phyloP scores from a whole-genome alignment of 1,139 yeast genomes.

The Yamadazyma membranifaciens region DNA sequence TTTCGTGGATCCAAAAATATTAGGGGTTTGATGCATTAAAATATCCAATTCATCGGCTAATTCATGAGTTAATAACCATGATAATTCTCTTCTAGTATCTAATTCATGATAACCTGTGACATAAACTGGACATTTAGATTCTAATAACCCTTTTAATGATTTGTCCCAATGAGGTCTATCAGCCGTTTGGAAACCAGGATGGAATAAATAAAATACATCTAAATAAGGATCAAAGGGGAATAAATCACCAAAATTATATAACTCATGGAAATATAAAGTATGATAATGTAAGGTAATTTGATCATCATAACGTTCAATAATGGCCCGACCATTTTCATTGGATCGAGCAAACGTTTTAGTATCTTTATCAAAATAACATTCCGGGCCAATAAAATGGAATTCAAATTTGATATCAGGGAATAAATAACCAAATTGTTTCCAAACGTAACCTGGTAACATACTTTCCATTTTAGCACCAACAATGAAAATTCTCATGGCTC shows the following conservation, averaged over 20 bases:
- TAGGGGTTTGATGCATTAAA: conserved; percentile 70
- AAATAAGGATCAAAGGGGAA: conserved; percentile 97
- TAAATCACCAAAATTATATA: conserved; percentile 88
- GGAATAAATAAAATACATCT: conserved; percentile 90
- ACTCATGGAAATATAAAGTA: conserved; percentile 86
- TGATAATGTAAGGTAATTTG: conserved; percentile 77
- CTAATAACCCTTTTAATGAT: conserved; percentile 80
- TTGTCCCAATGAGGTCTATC: conserved; percentile 82
- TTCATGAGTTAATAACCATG: conserved; percentile 67
- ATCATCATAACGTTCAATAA: conserved; percentile 72
- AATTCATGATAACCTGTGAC: conserved; percentile 85
- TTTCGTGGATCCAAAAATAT: conserved; percentile 80
- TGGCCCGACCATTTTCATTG: conserved; percentile 52
- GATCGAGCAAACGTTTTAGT: conserved; percentile 37
- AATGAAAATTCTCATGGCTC: conserved; percentile 86
- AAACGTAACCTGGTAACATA: conserved; percentile 89
- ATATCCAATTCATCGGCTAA: conserved; percentile 71
- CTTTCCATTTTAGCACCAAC: conserved; percentile 94
- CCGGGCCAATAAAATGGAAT: conserved; percentile 92
- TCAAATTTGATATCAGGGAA: conserved; percentile 84
- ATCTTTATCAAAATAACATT: conserved; percentile 69
- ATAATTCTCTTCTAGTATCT: conserved; percentile 69
- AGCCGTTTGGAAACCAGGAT: conserved; percentile 89
- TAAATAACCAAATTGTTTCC: conserved; percentile 89
- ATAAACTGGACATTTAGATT: conserved; percentile 88